A percentile compares a stretch with the other conserved stretches of the same genome.
These are phyloP conservation scores for Apiospora saccharicola DNA, from an alignment of 2,329 filamentous ascomycete genomes.

Conservation along the genomic window DNA sequence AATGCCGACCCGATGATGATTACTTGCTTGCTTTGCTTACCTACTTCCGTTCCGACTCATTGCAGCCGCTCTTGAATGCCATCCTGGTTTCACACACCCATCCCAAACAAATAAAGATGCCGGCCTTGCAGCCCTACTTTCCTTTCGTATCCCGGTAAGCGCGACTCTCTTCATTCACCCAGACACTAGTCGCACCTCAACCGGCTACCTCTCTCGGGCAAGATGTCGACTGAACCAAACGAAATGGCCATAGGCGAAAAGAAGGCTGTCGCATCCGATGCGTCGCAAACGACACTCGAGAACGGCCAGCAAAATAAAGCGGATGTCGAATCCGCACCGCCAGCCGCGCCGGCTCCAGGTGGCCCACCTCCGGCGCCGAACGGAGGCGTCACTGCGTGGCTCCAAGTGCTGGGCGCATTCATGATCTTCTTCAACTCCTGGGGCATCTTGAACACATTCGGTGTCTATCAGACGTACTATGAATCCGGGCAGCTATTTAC, in stretches of 20 bases:
- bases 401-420: constrained; percentile 35
- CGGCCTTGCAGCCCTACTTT: background rate
- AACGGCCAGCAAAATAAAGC: background rate
- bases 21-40: background rate
- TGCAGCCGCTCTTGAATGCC: background rate
- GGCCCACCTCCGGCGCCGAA: constrained; percentile 10
- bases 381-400: constrained; percentile 28
- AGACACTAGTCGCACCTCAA: background rate
- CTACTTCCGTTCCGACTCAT: background rate
- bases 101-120: background rate
- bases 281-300: constrained; percentile 3
- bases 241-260: constrained; percentile 1
- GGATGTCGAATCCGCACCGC: background rate
- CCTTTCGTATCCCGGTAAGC: background rate
- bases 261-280: constrained; percentile 4
- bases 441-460: constrained; percentile 35
- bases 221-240: background rate
- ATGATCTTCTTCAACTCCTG: constrained; percentile 35
- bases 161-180: background rate
- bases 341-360: background rate
- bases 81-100: background rate
- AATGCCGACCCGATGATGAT: background rate
- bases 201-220: background rate
- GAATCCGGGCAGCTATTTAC: constrained; percentile 26
- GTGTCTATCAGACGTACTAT: constrained; percentile 37